Conservation (phyloP, 108 stramenopile species). For the Nannochloropsis salina region DNA sequence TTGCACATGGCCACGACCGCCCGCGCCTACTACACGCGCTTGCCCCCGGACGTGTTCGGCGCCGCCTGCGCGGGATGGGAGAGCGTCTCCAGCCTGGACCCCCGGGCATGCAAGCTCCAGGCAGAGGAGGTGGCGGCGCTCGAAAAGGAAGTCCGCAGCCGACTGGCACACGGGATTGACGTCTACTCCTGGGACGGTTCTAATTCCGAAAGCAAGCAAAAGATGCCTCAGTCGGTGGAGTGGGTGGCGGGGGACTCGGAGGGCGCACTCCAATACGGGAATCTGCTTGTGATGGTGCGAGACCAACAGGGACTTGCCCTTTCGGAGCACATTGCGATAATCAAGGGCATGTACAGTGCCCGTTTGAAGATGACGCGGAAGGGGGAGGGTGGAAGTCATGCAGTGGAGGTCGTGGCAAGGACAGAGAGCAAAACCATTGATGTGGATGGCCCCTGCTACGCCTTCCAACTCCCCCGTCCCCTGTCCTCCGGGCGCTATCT, state of each 20-base stretch:
- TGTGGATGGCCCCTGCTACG: slow-evolving; percentile 11
- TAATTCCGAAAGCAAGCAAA: not conserved
- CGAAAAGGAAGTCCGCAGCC: not conserved
- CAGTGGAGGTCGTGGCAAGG: not conserved
- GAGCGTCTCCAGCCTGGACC: not conserved
- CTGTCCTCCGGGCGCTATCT: not conserved
- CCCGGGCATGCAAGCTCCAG: not conserved
- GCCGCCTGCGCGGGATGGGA: not conserved
- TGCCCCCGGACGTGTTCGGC: not conserved
- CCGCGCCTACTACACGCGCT: not conserved
- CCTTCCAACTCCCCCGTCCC: not conserved
- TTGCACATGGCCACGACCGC: not conserved
- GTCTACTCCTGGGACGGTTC: not conserved
- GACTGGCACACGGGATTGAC: not conserved
- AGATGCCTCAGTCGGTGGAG: not conserved
- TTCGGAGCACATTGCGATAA: not conserved
- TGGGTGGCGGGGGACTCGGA: not conserved
- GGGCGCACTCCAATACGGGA: not conserved
- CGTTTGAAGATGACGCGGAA: slow-evolving; percentile 15
- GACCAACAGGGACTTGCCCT: not conserved
- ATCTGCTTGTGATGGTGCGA: not conserved
- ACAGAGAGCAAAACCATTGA: not conserved
- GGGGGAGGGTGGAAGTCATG: not conserved
- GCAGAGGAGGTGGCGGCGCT: not conserved
- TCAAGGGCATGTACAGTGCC: not conserved